Evolutionary conservation across 2,329 filamentous ascomycete species (phyloP).

Genomic region (Fusarium sp.): DNA sequence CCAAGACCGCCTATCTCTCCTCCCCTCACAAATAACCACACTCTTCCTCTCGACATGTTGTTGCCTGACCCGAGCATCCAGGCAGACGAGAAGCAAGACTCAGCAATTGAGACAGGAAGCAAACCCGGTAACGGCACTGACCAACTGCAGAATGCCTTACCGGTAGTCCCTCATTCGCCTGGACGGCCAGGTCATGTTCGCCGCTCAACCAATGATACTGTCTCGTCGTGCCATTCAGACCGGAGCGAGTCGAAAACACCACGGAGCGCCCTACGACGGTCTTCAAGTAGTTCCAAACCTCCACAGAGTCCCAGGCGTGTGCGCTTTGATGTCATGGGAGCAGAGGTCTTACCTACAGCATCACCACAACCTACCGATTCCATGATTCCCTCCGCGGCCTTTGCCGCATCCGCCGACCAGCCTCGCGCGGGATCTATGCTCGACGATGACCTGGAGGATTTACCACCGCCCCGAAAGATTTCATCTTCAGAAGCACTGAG

Average conservation of each 20-base stretch:
- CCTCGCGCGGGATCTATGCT: conserved; percentile 46
- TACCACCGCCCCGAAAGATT: conserved; percentile 60
- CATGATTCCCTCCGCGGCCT: conserved; percentile 42
- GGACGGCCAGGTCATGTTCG: conserved; percentile 50
- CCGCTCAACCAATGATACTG: conserved; percentile 57
- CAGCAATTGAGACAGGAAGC: conserved; percentile 38
- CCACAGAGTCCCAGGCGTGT: conserved; percentile 67
- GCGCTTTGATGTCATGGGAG: conserved; percentile 68
- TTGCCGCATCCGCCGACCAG: conserved; percentile 39
- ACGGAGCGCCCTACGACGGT: conserved; percentile 67
- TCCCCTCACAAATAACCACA: conserved; percentile 28
- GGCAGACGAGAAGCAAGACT: conserved; percentile 36
- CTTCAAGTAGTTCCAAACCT: conserved; percentile 61
- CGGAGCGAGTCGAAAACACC: conserved; percentile 60
- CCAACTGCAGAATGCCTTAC: conserved; percentile 25
- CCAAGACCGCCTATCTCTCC: conserved; percentile 36
- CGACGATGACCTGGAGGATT: conserved; percentile 52
- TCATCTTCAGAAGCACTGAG: conserved; percentile 65
- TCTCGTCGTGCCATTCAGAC: conserved; percentile 63
- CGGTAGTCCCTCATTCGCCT: conserved; percentile 32
- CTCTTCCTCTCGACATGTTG: conserved; percentile 34
- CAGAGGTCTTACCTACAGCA: conserved; percentile 68
- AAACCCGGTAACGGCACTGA: conserved; percentile 17
- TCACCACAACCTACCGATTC: conserved; percentile 58
- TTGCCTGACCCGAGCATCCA: conserved; percentile 41